Conservation (phyloP, 805 yeast species). For the Clavispora carvajalis region DNA sequence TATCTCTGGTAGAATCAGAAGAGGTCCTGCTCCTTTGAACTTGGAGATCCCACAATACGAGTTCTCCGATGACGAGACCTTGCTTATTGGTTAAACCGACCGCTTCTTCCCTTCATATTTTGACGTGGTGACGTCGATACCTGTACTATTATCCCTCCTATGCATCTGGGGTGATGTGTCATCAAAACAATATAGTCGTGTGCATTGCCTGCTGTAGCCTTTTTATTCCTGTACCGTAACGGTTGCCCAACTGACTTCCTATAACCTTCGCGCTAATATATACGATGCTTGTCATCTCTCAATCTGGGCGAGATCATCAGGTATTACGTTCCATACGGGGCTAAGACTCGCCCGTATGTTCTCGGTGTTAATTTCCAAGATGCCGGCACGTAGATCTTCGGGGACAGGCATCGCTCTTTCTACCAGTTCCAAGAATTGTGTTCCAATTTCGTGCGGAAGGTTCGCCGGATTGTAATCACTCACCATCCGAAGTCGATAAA, state of each 20-base stretch:
- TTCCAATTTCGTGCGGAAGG: conserved; percentile 17
- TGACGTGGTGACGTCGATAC: conserved; percentile 1
- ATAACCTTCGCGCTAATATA: too few species aligned
- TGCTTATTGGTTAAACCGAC: conserved; percentile 70
- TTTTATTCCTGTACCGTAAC: not conserved
- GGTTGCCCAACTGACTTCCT: too few species aligned
- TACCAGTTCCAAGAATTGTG: conserved; percentile 18
- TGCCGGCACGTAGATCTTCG: not conserved
- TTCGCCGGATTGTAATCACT: conserved; percentile 40
- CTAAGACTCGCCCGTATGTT: not conserved
- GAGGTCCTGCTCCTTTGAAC: conserved; percentile 99
- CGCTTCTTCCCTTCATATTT: conserved; percentile 1
- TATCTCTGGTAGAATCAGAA: conserved; percentile 99
- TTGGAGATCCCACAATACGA: conserved; percentile 93
- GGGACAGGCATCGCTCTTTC: conserved; percentile 6
- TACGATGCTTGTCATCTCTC: not conserved
- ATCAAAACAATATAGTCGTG: conserved; percentile 1
- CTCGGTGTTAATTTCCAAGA: not conserved
- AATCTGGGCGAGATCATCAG: not conserved
- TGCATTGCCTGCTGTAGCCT: not conserved
- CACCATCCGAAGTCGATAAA: conserved; percentile 48
- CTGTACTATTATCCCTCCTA: conserved; percentile 1
- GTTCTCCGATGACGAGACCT: conserved; percentile 70
- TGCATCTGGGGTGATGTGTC: not conserved
- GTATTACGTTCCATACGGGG: conserved; percentile 1